These are phyloP conservation scores for Lenzites betulinus DNA, from an alignment of 768 basidiomycete species.

Conservation along the genomic window DNA sequence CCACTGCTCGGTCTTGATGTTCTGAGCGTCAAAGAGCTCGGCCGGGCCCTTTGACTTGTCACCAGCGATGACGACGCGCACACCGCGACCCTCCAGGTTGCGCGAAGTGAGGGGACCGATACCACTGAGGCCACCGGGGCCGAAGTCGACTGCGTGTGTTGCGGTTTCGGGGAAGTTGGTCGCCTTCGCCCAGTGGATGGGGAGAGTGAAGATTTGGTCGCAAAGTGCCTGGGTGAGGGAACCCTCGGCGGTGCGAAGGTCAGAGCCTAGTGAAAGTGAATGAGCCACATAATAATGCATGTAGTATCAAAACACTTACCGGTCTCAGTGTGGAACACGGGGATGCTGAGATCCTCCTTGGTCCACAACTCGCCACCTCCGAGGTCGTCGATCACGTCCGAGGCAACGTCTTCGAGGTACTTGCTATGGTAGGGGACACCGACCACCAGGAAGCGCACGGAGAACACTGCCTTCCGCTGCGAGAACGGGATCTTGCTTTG, in stretches of 20 bases:
- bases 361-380: slow-evolving; percentile 78
- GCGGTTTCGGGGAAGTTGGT: slow-evolving; percentile 88
- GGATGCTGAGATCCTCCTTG: slow-evolving; percentile 66
- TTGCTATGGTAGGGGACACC: slow-evolving; percentile 94
- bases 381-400: slow-evolving; percentile 76
- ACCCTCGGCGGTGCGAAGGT: slow-evolving; percentile 67
- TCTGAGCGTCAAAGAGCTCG: slow-evolving; percentile 73
- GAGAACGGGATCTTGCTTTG: slow-evolving; percentile 95
- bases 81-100: slow-evolving; percentile 91
- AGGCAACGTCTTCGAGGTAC: slow-evolving; percentile 72
- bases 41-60: slow-evolving; percentile 87
- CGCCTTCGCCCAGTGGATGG: slow-evolving; percentile 92
- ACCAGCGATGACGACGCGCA: slow-evolving; percentile 88
- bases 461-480: slow-evolving; percentile 93
- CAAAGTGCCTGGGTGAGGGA: slow-evolving; percentile 87
- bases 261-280: slow-evolving; percentile 59
- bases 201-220: slow-evolving; percentile 89
- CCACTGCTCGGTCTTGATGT: slow-evolving; percentile 77
- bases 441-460: slow-evolving; percentile 91
- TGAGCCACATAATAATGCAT: slow-evolving; percentile 4
- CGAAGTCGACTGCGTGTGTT: slow-evolving; percentile 96
- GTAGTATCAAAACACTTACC: slow-evolving; percentile 51
- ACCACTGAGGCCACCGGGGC: slow-evolving; percentile 91
- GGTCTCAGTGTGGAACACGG: slow-evolving; percentile 91
- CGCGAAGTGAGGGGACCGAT: slow-evolving; percentile 89